phyloP scores from a whole-genome alignment of 306 rosid genomes.

The Rubus idaeus region DNA sequence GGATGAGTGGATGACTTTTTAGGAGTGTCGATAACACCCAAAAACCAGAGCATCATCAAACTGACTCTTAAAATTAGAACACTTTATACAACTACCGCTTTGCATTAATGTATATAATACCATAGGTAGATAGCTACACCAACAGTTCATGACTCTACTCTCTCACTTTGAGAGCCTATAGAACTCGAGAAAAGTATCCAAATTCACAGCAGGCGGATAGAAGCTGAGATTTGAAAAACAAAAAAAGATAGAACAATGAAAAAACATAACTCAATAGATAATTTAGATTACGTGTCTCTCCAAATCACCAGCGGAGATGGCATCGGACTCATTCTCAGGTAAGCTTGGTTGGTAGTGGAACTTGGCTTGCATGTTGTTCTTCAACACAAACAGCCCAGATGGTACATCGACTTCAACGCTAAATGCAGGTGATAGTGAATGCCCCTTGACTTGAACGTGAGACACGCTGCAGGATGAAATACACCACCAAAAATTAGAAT shows the following conservation, averaged over 20 bases:
- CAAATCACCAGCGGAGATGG: constrained; percentile 5
- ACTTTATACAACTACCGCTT: neutral
- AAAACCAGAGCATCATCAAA: neutral
- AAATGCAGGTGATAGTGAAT: constrained; percentile 58
- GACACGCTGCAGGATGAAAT: constrained; percentile 57
- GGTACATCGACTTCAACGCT: constrained; percentile 51
- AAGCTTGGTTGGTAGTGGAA: constrained; percentile 14
- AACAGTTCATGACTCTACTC: neutral
- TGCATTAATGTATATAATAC: neutral
- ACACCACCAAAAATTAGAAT: neutral
- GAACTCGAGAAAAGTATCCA: constrained; percentile 1
- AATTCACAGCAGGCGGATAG: neutral
- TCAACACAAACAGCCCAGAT: constrained; percentile 58
- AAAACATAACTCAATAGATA: neutral
- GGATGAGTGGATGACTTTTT: neutral
- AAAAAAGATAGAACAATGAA: neutral
- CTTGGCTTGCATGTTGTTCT: constrained; percentile 35
- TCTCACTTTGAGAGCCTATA: neutral
- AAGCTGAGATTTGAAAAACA: neutral
- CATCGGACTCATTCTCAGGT: constrained; percentile 32
- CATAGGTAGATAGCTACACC: neutral
- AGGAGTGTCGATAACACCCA: neutral
- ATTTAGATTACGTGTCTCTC: constrained; percentile 34
- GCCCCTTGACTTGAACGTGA: constrained; percentile 67
- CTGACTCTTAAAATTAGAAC: neutral